Conservation (phyloP, 345 rosid species). For the Brassica incana region DNA sequence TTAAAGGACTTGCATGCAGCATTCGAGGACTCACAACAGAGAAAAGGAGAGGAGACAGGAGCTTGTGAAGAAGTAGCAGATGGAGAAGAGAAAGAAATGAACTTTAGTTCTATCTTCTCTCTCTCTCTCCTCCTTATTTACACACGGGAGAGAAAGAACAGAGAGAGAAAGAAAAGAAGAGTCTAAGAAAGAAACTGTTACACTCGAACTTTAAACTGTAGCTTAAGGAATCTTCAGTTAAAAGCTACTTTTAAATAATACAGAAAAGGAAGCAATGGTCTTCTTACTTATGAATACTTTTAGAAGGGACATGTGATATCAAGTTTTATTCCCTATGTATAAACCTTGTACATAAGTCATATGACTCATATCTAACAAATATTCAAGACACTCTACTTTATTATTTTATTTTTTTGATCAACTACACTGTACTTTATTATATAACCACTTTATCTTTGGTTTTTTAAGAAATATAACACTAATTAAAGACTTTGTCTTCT, state of each 20-base stretch:
- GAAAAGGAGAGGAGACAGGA: not conserved
- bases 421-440: not conserved
- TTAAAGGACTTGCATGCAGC: conserved; percentile 33
- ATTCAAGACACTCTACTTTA: not conserved
- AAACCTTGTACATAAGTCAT: conserved; percentile 14
- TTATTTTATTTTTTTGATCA: no score
- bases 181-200: conserved; percentile 25
- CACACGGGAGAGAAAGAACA: conserved; percentile 2
- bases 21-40: not conserved
- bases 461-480: not conserved
- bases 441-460: not conserved
- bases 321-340: conserved; percentile 19
- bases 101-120: not conserved
- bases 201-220: conserved; percentile 24
- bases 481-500: not conserved
- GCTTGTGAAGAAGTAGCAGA: not conserved
- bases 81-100: not conserved
- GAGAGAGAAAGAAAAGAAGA: conserved; percentile 11
- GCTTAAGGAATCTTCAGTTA: conserved; percentile 9
- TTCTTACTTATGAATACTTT: not conserved
- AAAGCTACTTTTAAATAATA: not conserved
- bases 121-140: conserved; percentile 1
- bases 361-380: not conserved
- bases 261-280: not conserved
- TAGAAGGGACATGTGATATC: not conserved